A percentile compares a stretch with the other conserved stretches of the same genome.
These are phyloP conservation scores for Kalaharituber pfeilii DNA, from an alignment of 2,329 filamentous ascomycete species.

Conservation along the genomic window DNA sequence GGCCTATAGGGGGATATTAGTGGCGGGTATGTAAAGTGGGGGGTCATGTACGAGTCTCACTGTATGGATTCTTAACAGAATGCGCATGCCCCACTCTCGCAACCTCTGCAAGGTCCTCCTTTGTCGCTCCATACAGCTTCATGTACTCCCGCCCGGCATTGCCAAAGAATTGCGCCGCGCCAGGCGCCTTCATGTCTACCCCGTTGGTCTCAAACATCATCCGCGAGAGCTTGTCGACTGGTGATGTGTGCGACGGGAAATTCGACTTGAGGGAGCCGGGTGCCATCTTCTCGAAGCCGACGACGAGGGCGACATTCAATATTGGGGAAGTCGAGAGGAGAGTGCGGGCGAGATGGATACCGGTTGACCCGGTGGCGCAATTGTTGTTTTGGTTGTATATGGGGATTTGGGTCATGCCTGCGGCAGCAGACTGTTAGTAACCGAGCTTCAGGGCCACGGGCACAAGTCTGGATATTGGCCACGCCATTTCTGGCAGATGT, in stretches of 20 bases:
- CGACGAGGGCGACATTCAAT: conserved; percentile 73
- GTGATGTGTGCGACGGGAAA: conserved; percentile 73
- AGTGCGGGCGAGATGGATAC: conserved; percentile 65
- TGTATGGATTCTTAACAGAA: conserved; percentile 84
- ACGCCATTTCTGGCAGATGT: neutral
- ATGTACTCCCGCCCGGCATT: conserved; percentile 91
- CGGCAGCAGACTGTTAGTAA: too few species aligned
- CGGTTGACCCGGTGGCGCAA: conserved; percentile 88
- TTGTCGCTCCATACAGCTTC: conserved; percentile 76
- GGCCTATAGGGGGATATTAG: too few species aligned
- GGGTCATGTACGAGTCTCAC: too few species aligned
- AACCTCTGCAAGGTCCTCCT: conserved; percentile 86
- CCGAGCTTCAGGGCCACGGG: too few species aligned
- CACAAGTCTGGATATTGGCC: neutral
- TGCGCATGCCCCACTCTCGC: conserved; percentile 84
- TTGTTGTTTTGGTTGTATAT: conserved; percentile 99
- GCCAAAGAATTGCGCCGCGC: conserved; percentile 84
- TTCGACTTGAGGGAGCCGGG: conserved; percentile 67
- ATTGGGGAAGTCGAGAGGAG: conserved; percentile 58
- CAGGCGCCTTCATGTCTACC: conserved; percentile 55
- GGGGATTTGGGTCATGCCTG: conserved; percentile 68
- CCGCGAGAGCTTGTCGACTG: conserved; percentile 49
- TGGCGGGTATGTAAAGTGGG: too few species aligned
- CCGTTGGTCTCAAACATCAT: conserved; percentile 78
- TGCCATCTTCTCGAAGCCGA: conserved; percentile 98